Evolutionary conservation across 2,329 filamentous ascomycete species (phyloP).

Genomic region (Coleophoma cylindrospora): DNA sequence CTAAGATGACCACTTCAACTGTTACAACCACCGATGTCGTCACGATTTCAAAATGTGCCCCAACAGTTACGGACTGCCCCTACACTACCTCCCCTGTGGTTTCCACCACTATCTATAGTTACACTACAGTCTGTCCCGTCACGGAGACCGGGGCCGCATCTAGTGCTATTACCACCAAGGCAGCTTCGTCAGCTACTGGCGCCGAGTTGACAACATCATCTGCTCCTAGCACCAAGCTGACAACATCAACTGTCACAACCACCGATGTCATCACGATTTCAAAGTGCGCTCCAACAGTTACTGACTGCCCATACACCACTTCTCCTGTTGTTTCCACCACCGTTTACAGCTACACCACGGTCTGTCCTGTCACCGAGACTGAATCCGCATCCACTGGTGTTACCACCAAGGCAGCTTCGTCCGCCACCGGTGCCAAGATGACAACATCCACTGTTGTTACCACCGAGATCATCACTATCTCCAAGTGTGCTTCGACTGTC

Average conservation of each 20-base stretch:
- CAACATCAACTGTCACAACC: no score
- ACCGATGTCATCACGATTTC: constrained; percentile 9
- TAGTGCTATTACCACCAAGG: no score
- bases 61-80: constrained; percentile 15
- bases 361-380: constrained; percentile 10
- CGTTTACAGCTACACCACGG: constrained; percentile 8
- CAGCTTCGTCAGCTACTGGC: no score
- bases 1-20: no score
- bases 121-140: constrained; percentile 15
- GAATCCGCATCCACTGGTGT: no score
- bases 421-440: no score
- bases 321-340: constrained; percentile 8
- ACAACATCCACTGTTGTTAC: no score
- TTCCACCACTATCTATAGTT: constrained; percentile 3
- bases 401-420: no score
- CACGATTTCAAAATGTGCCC: constrained; percentile 15
- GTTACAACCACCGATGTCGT: not conserved
- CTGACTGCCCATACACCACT: constrained; percentile 16
- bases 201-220: no score
- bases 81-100: constrained; percentile 13
- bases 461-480: no score
- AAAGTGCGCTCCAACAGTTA: constrained; percentile 13
- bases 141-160: not conserved
- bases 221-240: no score
- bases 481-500: no score